Percentiles rank a stretch among this genome's conserved stretches.
Conservation (phyloP, 2,329 filamentous ascomycete species). For the Colletotrichum abscissum region DNA sequence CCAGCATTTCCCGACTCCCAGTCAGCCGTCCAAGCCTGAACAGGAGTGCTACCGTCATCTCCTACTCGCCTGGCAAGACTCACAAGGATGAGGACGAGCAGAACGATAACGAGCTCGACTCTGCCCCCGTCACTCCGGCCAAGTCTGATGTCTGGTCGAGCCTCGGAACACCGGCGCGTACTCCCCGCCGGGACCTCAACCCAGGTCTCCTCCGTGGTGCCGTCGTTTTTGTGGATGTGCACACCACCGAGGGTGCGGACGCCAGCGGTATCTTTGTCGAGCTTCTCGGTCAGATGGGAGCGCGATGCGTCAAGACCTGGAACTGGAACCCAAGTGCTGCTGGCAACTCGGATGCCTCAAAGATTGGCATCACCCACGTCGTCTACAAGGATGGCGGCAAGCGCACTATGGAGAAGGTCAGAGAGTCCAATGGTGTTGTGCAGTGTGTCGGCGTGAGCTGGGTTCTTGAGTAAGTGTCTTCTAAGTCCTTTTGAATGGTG, state of each 20-base stretch:
- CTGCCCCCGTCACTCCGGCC: conserved; percentile 55
- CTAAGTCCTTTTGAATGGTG: background rate
- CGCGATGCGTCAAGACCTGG: conserved; percentile 82
- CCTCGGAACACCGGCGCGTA: conserved; percentile 66
- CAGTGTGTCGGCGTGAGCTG: conserved; percentile 89
- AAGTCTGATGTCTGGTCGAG: conserved; percentile 65
- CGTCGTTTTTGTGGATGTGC: conserved; percentile 85
- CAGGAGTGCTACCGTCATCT: conserved; percentile 64
- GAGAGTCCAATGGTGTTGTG: conserved; percentile 77
- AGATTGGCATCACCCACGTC: conserved; percentile 86
- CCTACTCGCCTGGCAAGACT: conserved; percentile 63
- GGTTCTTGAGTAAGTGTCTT: conserved; percentile 81
- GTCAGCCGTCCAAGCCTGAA: conserved; percentile 55
- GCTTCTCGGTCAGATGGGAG: conserved; percentile 83
- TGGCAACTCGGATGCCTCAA: conserved; percentile 51
- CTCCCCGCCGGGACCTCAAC: conserved; percentile 65
- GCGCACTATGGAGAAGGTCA: conserved; percentile 83
- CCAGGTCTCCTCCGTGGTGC: conserved; percentile 72
- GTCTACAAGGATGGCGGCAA: conserved; percentile 90
- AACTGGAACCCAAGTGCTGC: conserved; percentile 70
- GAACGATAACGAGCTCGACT: conserved; percentile 43
- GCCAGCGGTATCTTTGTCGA: conserved; percentile 85
- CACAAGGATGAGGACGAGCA: conserved; percentile 43
- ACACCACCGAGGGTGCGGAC: conserved; percentile 84
- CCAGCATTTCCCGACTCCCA: conserved; percentile 61